Evolutionary conservation across 352 stramenopile genomes (phyloP).

Genomic region (Pythium volutum): DNA sequence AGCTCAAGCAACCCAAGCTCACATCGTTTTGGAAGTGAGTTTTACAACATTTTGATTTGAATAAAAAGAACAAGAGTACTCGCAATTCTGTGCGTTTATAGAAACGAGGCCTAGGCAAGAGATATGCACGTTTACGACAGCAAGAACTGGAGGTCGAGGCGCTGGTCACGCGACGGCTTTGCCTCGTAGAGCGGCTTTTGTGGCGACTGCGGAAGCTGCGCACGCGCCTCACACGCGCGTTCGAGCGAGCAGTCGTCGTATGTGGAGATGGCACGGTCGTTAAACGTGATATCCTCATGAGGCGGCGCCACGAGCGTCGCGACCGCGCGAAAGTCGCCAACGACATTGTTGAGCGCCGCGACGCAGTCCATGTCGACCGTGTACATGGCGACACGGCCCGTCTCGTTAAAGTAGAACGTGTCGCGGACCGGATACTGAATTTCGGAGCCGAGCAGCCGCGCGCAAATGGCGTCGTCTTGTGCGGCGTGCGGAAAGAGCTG

Average conservation of each 20-base stretch:
- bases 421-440: slow-evolving; percentile 24
- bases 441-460: slow-evolving; percentile 15
- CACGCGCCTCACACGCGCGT: background rate
- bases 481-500: slow-evolving; percentile 59
- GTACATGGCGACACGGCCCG: slow-evolving; percentile 20
- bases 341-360: slow-evolving; percentile 10
- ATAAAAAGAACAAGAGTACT: too few relatives aligned
- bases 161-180: slow-evolving; percentile 7
- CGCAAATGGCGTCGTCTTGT: slow-evolving; percentile 32
- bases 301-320: slow-evolving; percentile 8
- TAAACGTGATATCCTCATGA: slow-evolving; percentile 10
- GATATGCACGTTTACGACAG: slow-evolving; percentile 13
- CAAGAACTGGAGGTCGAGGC: slow-evolving; percentile 18
- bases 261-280: slow-evolving; percentile 17
- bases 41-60: background rate
- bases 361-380: slow-evolving; percentile 21
- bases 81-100: too few relatives aligned
- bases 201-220: background rate
- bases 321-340: slow-evolving; percentile 15
- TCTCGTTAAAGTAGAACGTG: slow-evolving; percentile 23
- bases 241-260: slow-evolving; percentile 11
- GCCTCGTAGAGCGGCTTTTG: too few relatives aligned
- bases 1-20: slow-evolving; percentile 22
- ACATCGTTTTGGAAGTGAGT: slow-evolving; percentile 14
- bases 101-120: too few relatives aligned